Evolutionary conservation across 305 asterid genomes (phyloP).

Genomic region (Fraxinus sp.): DNA sequence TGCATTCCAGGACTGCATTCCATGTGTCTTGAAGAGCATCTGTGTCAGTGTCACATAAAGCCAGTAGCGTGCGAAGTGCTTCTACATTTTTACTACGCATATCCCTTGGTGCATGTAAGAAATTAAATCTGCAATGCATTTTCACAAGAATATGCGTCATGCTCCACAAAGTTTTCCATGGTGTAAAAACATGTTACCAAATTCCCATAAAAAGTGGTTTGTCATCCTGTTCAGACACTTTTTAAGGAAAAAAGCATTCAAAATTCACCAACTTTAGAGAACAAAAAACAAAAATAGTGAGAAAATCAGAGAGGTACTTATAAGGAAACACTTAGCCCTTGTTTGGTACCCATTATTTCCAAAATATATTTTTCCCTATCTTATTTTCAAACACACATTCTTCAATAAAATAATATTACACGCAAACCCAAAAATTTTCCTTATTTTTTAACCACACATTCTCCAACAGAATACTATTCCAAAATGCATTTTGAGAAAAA

Average conservation of each 20-base stretch:
- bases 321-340: neutral
- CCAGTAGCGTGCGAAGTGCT: conserved; percentile 85
- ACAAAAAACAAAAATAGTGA: neutral
- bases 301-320: conserved; percentile 17
- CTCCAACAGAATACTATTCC: neutral
- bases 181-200: neutral
- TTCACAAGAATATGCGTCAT: conserved; percentile 31
- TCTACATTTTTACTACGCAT: conserved; percentile 97
- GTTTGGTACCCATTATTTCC: neutral
- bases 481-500: neutral
- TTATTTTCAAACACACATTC: neutral
- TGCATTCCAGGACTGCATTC: conserved; percentile 92
- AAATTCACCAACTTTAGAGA: conserved; percentile 4
- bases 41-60: conserved; percentile 83
- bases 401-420: neutral
- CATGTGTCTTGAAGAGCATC: conserved; percentile 98
- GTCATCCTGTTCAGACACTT: conserved; percentile 11
- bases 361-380: neutral
- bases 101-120: conserved; percentile 96
- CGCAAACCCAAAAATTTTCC: neutral
- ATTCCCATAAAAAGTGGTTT: conserved; percentile 12
- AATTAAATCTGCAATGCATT: conserved; percentile 70
- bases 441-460: neutral
- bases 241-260: conserved; percentile 14
- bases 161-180: conserved; percentile 19